Conservation (phyloP, 495 filamentous ascomycete species). For the Lasiosphaeria miniovina region DNA sequence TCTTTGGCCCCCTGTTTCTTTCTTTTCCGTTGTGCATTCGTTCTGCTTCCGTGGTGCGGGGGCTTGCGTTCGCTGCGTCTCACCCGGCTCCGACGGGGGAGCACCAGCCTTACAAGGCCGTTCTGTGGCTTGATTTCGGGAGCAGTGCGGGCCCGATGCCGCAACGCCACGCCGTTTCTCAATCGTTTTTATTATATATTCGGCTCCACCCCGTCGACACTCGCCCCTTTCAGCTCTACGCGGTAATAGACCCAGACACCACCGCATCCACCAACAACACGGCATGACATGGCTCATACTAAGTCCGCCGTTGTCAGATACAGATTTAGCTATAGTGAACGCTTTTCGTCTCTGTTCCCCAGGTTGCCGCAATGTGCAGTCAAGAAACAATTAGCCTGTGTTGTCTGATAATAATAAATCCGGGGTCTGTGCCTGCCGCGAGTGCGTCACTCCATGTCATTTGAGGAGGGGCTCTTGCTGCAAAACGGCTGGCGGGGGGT, state of each 20-base stretch:
- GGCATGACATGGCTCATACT: too few relatives aligned
- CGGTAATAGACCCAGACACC: too few relatives aligned
- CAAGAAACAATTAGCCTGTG: conserved; percentile 14
- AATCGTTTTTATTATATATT: background rate
- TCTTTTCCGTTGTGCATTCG: background rate
- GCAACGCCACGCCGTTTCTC: too few relatives aligned
- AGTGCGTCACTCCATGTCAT: conserved; percentile 4
- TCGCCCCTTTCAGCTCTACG: background rate
- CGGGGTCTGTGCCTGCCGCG: conserved; percentile 12
- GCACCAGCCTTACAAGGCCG: background rate
- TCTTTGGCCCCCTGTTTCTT: background rate
- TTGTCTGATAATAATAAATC: conserved; percentile 12
- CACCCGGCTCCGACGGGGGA: background rate
- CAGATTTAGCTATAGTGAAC: conserved; percentile 3
- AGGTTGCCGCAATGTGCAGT: background rate
- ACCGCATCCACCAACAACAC: too few relatives aligned
- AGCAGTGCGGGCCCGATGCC: background rate
- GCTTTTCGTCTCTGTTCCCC: background rate
- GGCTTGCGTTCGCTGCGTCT: background rate
- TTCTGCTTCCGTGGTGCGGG: background rate
- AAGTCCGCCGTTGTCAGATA: background rate
- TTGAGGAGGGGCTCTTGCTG: background rate
- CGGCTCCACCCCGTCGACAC: background rate
- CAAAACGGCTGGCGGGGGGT: conserved; percentile 3
- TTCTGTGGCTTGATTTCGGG: background rate